Evolutionary conservation across 176 grass and related monocot genomes (phyloP).

Genomic region (Juncus effusus): DNA sequence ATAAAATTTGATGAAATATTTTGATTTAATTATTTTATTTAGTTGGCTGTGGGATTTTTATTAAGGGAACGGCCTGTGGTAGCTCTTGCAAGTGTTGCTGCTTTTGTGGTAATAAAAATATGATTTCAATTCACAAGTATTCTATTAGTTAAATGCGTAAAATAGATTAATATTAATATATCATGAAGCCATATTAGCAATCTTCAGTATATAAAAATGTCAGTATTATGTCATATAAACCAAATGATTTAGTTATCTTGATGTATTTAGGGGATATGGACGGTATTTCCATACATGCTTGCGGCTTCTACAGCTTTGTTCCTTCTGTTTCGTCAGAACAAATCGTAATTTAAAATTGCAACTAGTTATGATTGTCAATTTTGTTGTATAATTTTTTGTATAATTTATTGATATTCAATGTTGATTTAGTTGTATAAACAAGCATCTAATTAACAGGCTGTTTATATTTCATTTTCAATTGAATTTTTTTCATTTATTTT

Average conservation of each 20-base stretch:
- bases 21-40: constrained; percentile 8
- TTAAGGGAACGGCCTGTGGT: constrained; percentile 63
- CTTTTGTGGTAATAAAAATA: constrained; percentile 52
- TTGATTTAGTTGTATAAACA: constrained; percentile 3
- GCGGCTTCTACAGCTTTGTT: constrained; percentile 59
- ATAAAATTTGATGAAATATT: neutral
- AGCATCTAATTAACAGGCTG: neutral
- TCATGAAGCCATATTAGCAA: neutral
- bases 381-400: constrained; percentile 13
- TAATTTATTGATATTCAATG: neutral
- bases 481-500: no score
- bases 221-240: neutral
- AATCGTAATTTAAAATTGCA: constrained; percentile 17
- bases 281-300: constrained; percentile 53
- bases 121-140: no score
- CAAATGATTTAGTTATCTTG: constrained; percentile 1
- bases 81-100: constrained; percentile 75
- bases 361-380: neutral
- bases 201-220: neutral
- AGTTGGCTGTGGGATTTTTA: constrained; percentile 64
- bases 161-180: no score
- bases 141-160: no score
- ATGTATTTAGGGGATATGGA: constrained; percentile 60
- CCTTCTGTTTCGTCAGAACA: constrained; percentile 44
- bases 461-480: no score